Evolutionary conservation across 2,329 filamentous ascomycete species (phyloP).

Genomic region (Alternaria alternata): DNA sequence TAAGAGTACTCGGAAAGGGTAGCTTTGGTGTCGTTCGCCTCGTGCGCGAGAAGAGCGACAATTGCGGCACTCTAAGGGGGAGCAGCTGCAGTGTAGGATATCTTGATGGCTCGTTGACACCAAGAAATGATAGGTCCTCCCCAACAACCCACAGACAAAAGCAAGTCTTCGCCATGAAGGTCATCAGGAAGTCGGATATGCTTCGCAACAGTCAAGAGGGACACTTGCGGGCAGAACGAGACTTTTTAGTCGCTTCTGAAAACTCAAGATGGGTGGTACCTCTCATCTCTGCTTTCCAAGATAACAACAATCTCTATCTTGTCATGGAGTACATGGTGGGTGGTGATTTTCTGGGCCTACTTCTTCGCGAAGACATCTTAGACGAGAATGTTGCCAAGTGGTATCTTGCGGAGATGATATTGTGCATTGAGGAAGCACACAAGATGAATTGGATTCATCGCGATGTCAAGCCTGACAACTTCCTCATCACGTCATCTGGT

Average conservation of each 20-base stretch:
- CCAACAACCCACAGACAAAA: constrained; percentile 22
- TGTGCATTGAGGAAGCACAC: constrained; percentile 93
- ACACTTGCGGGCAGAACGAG: constrained; percentile 87
- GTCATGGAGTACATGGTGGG: constrained; percentile 99
- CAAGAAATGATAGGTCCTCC: neutral
- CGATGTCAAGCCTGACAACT: constrained; percentile 97
- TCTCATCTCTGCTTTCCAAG: constrained; percentile 87
- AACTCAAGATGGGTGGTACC: constrained; percentile 92
- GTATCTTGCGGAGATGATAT: constrained; percentile 94
- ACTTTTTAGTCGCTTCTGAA: constrained; percentile 88
- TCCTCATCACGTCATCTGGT: constrained; percentile 85
- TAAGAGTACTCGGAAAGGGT: constrained; percentile 88
- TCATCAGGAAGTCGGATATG: constrained; percentile 94
- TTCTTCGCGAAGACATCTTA: constrained; percentile 85
- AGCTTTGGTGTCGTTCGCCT: constrained; percentile 93
- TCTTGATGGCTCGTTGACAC: constrained; percentile 17
- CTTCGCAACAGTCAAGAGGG: constrained; percentile 89
- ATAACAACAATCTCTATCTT: constrained; percentile 82
- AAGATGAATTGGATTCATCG: constrained; percentile 89
- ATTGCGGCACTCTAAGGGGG: constrained; percentile 19
- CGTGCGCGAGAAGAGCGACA: constrained; percentile 70
- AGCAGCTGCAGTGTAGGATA: constrained; percentile 22
- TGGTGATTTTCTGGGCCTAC: constrained; percentile 86
- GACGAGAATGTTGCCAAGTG: constrained; percentile 80
- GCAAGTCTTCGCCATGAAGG: constrained; percentile 93